Evolutionary conservation across 108 stramenopile species (phyloP), one percentile per base, ranked within the genome.

Genomic region (Pseudonitzschia delicatissima): DNA sequence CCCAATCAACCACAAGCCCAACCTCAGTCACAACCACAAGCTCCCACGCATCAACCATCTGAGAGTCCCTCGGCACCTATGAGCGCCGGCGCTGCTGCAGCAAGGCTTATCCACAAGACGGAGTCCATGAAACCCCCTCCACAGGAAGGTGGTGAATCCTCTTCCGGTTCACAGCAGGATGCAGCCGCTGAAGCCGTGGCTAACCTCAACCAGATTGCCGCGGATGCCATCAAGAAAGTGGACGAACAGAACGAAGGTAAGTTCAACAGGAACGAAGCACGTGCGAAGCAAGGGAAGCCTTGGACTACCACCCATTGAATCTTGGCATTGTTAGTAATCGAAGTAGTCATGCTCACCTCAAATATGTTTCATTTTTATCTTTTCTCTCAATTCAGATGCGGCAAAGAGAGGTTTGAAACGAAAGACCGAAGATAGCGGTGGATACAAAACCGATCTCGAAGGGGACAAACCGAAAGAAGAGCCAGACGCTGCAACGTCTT

Each of bases 361-460:
- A 21, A 6, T 48, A 18, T 39, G 11, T 11, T 39, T 17, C 47
- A 48, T 2, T 48, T 55, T 32, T 18, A 13, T 33, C 9, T 12
- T 11, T 21, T 55, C 26, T 25, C 13, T 11, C 29, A 33, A 31
- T 8, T 4, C n/a, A 55, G 53, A 11, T 12, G 53, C 33, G 8
- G 33, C 17, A 44, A 66, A 32, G 21, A 51, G 52, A 45, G 57
- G 57, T 52, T 25, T 50, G 23, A 78, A 78, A 59, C 45, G 78
- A 45, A 74, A 79, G 39, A 57, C 67, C 2, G 73, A 59, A 32
- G 67, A 66, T 36, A 75, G 70, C 36, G 74, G 66, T 12, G 81
- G 81, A 25, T 78, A 77, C 53, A 68, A 77, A 33, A 77, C 40
- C 25, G 77, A 77, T 35, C 67, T 73, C 47, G 77, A 77, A 62